These are phyloP conservation scores for Fusarium circinatum DNA, from an alignment of 2,329 filamentous ascomycete species.

Conservation along the genomic window DNA sequence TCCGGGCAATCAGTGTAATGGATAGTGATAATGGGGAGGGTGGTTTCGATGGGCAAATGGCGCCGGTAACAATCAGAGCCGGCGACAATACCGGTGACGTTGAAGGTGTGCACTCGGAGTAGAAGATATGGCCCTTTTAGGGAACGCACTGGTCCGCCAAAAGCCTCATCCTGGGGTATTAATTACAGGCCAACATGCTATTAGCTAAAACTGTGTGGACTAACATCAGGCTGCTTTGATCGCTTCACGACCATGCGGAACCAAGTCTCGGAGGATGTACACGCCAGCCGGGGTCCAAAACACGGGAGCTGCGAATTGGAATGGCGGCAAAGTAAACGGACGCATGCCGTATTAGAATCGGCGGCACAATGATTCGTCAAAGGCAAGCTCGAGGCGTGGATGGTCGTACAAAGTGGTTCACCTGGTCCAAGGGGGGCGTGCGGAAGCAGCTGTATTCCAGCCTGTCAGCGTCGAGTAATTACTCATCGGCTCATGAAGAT, in stretches of 20 bases:
- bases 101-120: conserved; percentile 19
- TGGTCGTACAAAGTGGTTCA: conserved; percentile 35
- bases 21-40: conserved; percentile 4
- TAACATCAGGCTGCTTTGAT: conserved; percentile 42
- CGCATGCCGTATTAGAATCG: conserved; percentile 40
- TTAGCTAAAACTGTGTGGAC: conserved; percentile 43
- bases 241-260: conserved; percentile 38
- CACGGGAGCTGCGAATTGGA: conserved; percentile 38
- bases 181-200: conserved; percentile 36
- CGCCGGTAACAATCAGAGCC: conserved; percentile 7
- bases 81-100: conserved; percentile 15
- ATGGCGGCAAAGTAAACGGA: conserved; percentile 35
- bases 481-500: conserved; percentile 46
- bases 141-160: conserved; percentile 39
- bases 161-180: conserved; percentile 35
- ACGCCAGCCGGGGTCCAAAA: conserved; percentile 27
- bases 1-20: not conserved
- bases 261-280: conserved; percentile 35
- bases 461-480: conserved; percentile 51
- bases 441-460: conserved; percentile 33
- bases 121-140: conserved; percentile 42
- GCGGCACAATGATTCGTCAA: conserved; percentile 38
- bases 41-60: conserved; percentile 26
- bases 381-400: conserved; percentile 18
- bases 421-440: conserved; percentile 38